Evolutionary conservation across 2,329 filamentous ascomycete species (phyloP).

Genomic region (Penicillium frequentans): DNA sequence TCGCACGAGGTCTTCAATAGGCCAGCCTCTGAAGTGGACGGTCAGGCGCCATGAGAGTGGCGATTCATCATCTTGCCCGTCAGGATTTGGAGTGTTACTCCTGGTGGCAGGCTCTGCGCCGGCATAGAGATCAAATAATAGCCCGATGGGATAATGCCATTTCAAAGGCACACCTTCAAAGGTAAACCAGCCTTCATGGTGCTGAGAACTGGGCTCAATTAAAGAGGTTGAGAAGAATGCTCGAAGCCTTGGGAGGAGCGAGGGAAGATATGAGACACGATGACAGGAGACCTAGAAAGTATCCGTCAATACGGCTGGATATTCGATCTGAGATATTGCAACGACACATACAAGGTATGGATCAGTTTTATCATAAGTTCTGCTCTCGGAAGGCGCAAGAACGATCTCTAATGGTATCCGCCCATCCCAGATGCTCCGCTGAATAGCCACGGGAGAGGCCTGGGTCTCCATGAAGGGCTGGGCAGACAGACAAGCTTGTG

Average conservation of each 20-base stretch:
- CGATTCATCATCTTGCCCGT: slow-evolving; percentile 15
- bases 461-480: slow-evolving; percentile 25
- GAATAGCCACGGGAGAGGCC: slow-evolving; percentile 32
- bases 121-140: slow-evolving; percentile 69
- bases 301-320: not conserved
- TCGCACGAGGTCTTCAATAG: slow-evolving; percentile 57
- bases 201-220: slow-evolving; percentile 56
- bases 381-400: slow-evolving; percentile 59
- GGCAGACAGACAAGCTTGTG: too few relatives aligned
- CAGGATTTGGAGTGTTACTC: slow-evolving; percentile 17
- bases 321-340: slow-evolving; percentile 5
- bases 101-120: slow-evolving; percentile 50
- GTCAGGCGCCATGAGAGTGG: slow-evolving; percentile 63
- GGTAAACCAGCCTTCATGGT: slow-evolving; percentile 62
- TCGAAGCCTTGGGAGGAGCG: slow-evolving; percentile 62
- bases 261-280: slow-evolving; percentile 67
- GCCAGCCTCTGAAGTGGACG: slow-evolving; percentile 61
- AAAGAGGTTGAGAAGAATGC: slow-evolving; percentile 61
- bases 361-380: slow-evolving; percentile 60
- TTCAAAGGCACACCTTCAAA: slow-evolving; percentile 69
- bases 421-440: slow-evolving; percentile 58
- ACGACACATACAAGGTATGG: slow-evolving; percentile 55
- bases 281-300: slow-evolving; percentile 57
- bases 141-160: slow-evolving; percentile 69
- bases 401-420: slow-evolving; percentile 61